Conservation (phyloP, 2,329 filamentous ascomycete species). For the Pseudodiploospora longispora region DNA sequence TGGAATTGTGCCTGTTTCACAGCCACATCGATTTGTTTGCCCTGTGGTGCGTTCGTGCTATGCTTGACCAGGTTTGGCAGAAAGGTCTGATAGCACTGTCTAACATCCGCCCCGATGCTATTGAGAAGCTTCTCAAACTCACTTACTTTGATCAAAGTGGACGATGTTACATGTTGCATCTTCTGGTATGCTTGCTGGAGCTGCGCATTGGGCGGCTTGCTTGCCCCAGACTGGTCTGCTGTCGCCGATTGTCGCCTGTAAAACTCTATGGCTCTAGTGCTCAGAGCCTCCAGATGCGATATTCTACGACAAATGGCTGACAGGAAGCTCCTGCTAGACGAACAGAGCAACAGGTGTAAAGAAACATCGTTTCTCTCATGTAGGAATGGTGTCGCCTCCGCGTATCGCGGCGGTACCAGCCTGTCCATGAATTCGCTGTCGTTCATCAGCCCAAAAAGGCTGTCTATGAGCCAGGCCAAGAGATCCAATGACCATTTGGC, state of each 20-base stretch:
- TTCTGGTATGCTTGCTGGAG: constrained; percentile 50
- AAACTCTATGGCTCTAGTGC: constrained; percentile 40
- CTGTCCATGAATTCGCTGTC: constrained; percentile 44
- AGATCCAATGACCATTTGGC: constrained; percentile 73
- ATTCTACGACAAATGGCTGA: constrained; percentile 60
- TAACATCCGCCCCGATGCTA: constrained; percentile 39
- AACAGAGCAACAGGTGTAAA: constrained; percentile 61
- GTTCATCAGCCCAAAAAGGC: constrained; percentile 46
- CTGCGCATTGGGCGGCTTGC: constrained; percentile 37
- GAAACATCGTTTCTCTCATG: constrained; percentile 48
- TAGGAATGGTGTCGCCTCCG: constrained; percentile 43
- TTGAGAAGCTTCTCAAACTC: constrained; percentile 57
- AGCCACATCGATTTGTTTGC: constrained; percentile 34
- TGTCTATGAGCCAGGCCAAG: constrained; percentile 53
- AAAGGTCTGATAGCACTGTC: constrained; percentile 39
- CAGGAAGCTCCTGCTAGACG: constrained; percentile 65
- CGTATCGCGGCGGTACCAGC: constrained; percentile 38
- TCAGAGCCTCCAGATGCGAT: constrained; percentile 44
- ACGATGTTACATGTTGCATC: constrained; percentile 42
- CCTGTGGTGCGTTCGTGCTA: constrained; percentile 35
- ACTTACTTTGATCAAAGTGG: constrained; percentile 47
- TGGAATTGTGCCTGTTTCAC: constrained; percentile 39
- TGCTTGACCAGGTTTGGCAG: constrained; percentile 38
- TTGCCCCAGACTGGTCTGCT: constrained; percentile 29
- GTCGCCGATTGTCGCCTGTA: constrained; percentile 38